A percentile compares a stretch with the other conserved stretches of the same genome.
Conservation (phyloP, 2,329 filamentous ascomycete genomes). For the Domatiomyces catenatus region DNA sequence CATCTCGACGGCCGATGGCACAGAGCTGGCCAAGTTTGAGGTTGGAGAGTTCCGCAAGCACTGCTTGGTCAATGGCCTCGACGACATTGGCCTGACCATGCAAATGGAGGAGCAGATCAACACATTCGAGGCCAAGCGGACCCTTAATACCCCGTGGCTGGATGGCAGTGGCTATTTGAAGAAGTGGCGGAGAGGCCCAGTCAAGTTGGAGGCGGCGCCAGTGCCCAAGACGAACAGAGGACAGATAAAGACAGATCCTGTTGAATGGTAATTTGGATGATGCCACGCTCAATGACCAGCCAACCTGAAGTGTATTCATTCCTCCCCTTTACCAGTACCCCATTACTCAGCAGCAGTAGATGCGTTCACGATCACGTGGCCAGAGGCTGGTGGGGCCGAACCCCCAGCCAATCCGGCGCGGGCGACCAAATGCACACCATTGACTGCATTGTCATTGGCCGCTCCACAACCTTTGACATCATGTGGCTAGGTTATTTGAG, state of each 20-base stretch:
- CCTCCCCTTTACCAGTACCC: too few species aligned
- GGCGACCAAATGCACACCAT: not conserved
- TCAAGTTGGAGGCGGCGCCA: conserved; percentile 49
- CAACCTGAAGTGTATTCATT: not conserved
- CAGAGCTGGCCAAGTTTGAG: conserved; percentile 62
- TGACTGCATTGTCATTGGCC: not conserved
- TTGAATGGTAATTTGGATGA: conserved; percentile 56
- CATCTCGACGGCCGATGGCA: conserved; percentile 61
- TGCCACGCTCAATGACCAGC: not conserved
- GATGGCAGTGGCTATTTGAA: conserved; percentile 71
- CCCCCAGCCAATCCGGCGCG: not conserved
- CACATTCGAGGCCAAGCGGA: conserved; percentile 64
- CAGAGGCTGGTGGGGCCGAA: not conserved
- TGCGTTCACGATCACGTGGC: too few species aligned
- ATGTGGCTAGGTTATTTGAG: not conserved
- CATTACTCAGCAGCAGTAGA: too few species aligned
- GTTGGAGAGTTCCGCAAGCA: conserved; percentile 91
- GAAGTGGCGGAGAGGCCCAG: conserved; percentile 37
- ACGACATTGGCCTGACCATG: conserved; percentile 91
- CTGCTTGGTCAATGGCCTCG: conserved; percentile 80
- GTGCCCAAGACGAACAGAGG: conserved; percentile 83
- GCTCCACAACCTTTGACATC: not conserved
- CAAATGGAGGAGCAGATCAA: conserved; percentile 80
- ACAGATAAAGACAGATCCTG: conserved; percentile 65
- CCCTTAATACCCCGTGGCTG: conserved; percentile 71